Base-by-base conservation (phyloP, 257 asterid species). In the Rauvolfia tetraphylla region DNA sequence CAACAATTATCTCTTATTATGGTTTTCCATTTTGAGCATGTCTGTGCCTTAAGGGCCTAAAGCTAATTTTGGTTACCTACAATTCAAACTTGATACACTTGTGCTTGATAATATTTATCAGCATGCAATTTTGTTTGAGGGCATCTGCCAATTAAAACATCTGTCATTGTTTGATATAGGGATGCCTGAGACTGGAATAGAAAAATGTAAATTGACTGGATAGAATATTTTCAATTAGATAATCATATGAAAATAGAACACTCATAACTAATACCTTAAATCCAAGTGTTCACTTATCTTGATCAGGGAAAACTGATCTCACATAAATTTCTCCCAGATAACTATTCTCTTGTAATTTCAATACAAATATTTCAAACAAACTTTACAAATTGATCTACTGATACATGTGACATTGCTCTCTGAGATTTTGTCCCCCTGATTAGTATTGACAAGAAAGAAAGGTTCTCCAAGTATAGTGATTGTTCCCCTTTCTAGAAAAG, bases 281-380 rank as follows among this genome's bases (percentile, higher is more conserved):
- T 49, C 96, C 97, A 84, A 90, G 97, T 41, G 93, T 90, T 96
- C 96, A 92, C 87, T 86, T 92, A 76, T 86, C 84, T 48, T 90
- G 94, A 1, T 73, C 80, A 7, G 73, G 33, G 86, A 86, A 72
- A 76, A 54, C 79, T 86, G 96, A 72, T 70, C 82, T 78, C 36
- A 73, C 61, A 48, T 63, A 71, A 41, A 74, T 42, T 58, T 74
- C 76, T 12, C 25, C 25, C 38, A 51, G n/a, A n/a, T n/a, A n/a
- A n/a, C n/a, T n/a, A n/a, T n/a, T n/a, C n/a, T n/a, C n/a, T n/a
- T n/a, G n/a, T n/a, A n/a, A n/a, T n/a, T n/a, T n/a, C n/a, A n/a
- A n/a, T n/a, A n/a, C n/a, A n/a, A n/a, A n/a, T n/a, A n/a, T n/a
- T n/a, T n/a, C n/a, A n/a, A n/a, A n/a, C n/a, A n/a, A n/a, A n/a